phyloP scores from a whole-genome alignment of 257 asterid species.

The Gynochthodes officinalis region DNA sequence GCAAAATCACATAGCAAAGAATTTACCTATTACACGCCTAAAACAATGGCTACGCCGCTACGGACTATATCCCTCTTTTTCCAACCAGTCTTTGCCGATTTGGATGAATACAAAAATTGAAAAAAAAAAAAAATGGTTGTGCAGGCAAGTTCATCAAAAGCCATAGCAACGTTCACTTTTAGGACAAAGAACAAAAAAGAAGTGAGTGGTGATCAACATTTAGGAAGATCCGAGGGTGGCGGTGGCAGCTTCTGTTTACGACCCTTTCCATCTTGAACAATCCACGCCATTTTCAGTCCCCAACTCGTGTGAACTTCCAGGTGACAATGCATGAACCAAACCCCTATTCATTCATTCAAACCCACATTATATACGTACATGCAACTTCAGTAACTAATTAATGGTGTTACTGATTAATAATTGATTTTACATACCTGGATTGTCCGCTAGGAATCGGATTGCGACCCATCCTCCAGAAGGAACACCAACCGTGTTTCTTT shows the following conservation, averaged over 20 bases:
- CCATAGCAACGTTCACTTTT: background rate
- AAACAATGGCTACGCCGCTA: too few species aligned
- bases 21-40: too few species aligned
- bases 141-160: background rate
- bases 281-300: conserved; percentile 77
- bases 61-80: too few species aligned
- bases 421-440: conserved; percentile 45
- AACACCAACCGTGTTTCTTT: conserved; percentile 59
- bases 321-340: conserved; percentile 77
- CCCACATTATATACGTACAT: background rate
- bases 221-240: conserved; percentile 72
- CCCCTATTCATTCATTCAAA: conserved; percentile 31
- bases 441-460: conserved; percentile 56
- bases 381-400: too few species aligned
- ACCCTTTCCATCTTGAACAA: conserved; percentile 52
- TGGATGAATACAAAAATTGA: too few species aligned
- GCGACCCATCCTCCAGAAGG: conserved; percentile 74
- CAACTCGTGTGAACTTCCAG: conserved; percentile 72
- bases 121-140: too few species aligned
- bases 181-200: background rate
- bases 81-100: too few species aligned
- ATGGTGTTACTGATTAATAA: too few species aligned
- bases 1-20: too few species aligned
- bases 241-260: conserved; percentile 61
- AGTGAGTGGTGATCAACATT: conserved; percentile 34